Conservation (phyloP, 78 protist species). For the Dictyostelium firmibasis region DNA sequence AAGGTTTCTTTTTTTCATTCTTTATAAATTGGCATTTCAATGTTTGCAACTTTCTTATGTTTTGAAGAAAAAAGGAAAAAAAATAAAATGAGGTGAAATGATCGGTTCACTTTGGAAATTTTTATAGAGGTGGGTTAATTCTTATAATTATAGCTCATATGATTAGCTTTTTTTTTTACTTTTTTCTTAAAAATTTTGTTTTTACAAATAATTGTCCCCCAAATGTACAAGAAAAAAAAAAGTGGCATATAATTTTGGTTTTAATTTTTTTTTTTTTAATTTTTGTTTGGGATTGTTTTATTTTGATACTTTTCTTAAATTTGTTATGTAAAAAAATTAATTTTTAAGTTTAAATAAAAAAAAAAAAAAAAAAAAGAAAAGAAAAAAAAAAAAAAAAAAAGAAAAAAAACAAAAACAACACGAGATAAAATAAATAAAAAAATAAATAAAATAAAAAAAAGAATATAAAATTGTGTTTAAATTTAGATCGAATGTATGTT, state of each 20-base stretch:
- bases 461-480: too few relatives aligned
- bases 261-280: neutral
- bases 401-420: too few relatives aligned
- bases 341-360: too few relatives aligned
- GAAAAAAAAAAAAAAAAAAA: too few relatives aligned
- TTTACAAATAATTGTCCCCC: neutral
- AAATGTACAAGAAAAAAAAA: neutral
- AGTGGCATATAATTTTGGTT: neutral
- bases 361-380: too few relatives aligned
- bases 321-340: too few relatives aligned
- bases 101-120: neutral
- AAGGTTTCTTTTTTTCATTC: too few relatives aligned
- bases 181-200: neutral
- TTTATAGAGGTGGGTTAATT: neutral
- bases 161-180: neutral
- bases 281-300: too few relatives aligned
- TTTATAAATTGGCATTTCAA: neutral
- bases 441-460: too few relatives aligned
- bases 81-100: neutral
- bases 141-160: neutral
- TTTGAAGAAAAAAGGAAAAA: neutral
- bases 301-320: too few relatives aligned
- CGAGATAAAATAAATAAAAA: too few relatives aligned
- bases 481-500: too few relatives aligned
- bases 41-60: neutral